Conservation (phyloP, 2,329 filamentous ascomycete species). For the Sclerotinia sclerotiorum region DNA sequence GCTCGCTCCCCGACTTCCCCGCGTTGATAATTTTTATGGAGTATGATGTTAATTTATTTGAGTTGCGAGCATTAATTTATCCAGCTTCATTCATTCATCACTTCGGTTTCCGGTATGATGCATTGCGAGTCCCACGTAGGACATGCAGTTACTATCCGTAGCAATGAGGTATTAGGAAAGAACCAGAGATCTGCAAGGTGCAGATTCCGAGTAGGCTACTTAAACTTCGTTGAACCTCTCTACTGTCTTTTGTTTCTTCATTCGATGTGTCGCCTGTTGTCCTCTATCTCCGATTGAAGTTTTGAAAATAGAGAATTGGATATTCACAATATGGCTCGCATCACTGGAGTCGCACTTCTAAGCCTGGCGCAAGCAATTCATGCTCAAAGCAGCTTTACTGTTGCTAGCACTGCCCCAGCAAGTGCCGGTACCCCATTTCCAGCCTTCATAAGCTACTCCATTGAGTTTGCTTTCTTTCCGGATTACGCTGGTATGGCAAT, state of each 20-base stretch:
- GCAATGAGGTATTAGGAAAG: constrained; percentile 15
- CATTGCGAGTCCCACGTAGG: constrained; percentile 11
- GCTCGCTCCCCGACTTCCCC: constrained; percentile 5
- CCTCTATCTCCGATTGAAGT: neutral
- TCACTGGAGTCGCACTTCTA: constrained; percentile 4
- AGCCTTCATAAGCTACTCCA: constrained; percentile 53
- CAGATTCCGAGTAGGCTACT: neutral
- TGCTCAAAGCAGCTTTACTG: constrained; percentile 19
- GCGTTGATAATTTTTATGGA: neutral
- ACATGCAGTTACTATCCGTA: constrained; percentile 15
- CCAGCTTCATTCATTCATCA: neutral
- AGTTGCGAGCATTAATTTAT: neutral
- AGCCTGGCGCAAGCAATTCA: constrained; percentile 10
- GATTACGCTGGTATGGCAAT: constrained; percentile 41
- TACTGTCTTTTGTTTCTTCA: neutral
- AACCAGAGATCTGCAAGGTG: constrained; percentile 7
- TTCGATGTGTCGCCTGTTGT: neutral
- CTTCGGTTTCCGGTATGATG: constrained; percentile 12
- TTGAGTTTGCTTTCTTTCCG: constrained; percentile 53
- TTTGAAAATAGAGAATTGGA: neutral
- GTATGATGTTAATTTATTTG: neutral
- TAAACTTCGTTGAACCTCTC: neutral
- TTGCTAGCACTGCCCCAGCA: constrained; percentile 24
- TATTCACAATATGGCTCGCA: constrained; percentile 2
- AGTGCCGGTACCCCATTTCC: constrained; percentile 37